A percentile compares a stretch with the other conserved stretches of the same genome.
phyloP scores from a whole-genome alignment of 139 green algal species.

The Microglena sp. region DNA sequence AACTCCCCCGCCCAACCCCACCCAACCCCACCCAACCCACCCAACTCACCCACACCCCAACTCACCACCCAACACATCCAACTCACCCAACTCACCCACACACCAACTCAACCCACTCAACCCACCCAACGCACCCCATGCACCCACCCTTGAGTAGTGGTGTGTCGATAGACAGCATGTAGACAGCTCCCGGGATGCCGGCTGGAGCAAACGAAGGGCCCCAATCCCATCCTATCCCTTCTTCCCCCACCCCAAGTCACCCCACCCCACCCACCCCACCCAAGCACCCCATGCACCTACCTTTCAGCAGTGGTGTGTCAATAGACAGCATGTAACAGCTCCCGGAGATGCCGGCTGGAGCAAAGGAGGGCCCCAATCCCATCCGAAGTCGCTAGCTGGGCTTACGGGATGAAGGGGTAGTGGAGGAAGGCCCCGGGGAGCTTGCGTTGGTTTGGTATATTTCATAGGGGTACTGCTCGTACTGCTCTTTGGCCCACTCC shows the following conservation, averaged over 20 bases:
- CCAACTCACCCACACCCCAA: not conserved
- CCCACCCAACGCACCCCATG: no score
- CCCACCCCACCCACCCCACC: not conserved
- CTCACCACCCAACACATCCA: not conserved
- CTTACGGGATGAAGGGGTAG: not conserved
- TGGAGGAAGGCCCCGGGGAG: not conserved
- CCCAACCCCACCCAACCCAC: constrained; percentile 32
- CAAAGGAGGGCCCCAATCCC: no score
- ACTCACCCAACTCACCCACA: not conserved
- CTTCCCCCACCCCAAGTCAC: no score
- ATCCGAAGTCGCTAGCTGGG: not conserved
- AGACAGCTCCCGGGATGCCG: constrained; percentile 45
- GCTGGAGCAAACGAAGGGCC: constrained; percentile 52
- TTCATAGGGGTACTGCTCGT: not conserved
- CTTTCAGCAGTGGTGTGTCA: not conserved
- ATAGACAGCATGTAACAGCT: not conserved
- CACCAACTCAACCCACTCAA: not conserved
- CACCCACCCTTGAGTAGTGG: constrained; percentile 26
- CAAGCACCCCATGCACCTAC: not conserved
- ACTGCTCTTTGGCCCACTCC: not conserved
- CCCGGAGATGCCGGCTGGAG: no score
- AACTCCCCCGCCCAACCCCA: no score
- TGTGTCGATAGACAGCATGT: constrained; percentile 28
- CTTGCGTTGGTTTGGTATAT: not conserved
- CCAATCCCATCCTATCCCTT: no score